Base-by-base conservation (phyloP, 2,329 filamentous ascomycete species). In the Teratosphaeriaceae sp. region DNA sequence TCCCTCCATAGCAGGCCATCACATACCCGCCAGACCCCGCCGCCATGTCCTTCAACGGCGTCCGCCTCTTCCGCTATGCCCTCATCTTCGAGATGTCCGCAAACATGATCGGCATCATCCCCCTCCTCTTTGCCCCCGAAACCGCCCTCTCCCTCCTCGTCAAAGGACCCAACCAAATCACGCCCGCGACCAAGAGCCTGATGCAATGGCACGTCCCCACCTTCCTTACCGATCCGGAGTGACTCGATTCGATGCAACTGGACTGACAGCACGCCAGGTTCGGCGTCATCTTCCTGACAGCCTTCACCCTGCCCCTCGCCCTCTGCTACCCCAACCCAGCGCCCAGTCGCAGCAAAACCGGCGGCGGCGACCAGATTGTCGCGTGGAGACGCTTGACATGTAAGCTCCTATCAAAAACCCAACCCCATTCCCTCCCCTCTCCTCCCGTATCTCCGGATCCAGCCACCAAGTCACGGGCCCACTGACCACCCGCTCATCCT, bases 251-350 rank as follows among this genome's bases (percentile, higher is more conserved):
- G n/a, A 34, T 15, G 18, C 7, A 20, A 12, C 15, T 36, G 18
- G 13, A 36, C 15, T 16, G 6, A 6, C 30, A 6, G 8, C 34
- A 24, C 18, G 15, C 21, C 20, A 47, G 45, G 45, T 41, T 55
- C 35, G 57, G 51, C 39, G 49, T 40, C 31, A 38, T 61, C 16
- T 43, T 54, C 29, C 31, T 54, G 13, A 41, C 38, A 11, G 49
- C 38, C 21, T 43, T 60, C 13, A 55, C 54, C 2, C 41, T 55
- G 13, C 59, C 56, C 1, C 36, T 62, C 8, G 38, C 58, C 8
- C 47, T 60, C 30, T 48, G 46, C n/a, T 47, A 56, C 13, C 58
- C 54, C 11, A 53, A 61, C 36, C 52, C 48, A 2, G 16, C 27
- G 2, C 39, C 35, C 16, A 38, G 31, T 20, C 43, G 43, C n/a